Base-by-base conservation (phyloP, 1,139 yeast genomes). In the Lodderomyces jiufengensis region DNA sequence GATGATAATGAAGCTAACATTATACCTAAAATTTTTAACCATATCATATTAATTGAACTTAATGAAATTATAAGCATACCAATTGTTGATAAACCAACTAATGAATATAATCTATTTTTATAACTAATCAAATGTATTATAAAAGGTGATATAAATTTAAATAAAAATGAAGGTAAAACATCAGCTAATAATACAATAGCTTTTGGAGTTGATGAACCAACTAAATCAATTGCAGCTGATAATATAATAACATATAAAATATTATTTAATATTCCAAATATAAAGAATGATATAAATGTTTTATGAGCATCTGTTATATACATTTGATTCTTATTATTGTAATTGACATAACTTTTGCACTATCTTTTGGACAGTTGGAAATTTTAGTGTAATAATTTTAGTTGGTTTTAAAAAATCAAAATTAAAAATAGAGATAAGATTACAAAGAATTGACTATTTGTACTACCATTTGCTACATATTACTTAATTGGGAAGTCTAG, bases 171-270 rank as follows among this genome's bases (percentile, higher is more conserved):
- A 0, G 98, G 97, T 24, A 85, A 46, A 24, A 92, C 86, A 55
- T 92, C 96, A 0, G 95, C 94, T 39, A 92, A 61, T 10, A 92
- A 63, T 4, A 92, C 95, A 5, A 82, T 66, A 0, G 95, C 92
- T 56, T 92, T 90, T 10, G 97, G 97, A 0, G 85, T 75, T 12
- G 70, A 51, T 0, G 86, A 75, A 0, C 97, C 96, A 1, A 90
- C 97, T 13, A 92, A 64, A 53, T 92, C 97, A 27, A 85, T 77
- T 3, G 97, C 97, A 0, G 97, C 95, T 0, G 95, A 81, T 14
- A 92, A 66, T 29, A 90, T 88, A 22, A 92, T 92, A 33, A 90
- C 97, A 61, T 90, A 92, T 2, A 90, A 73, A 5, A 90, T 84
- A 55, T 92, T 92, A 60, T 92, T 92, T 33, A 88, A 66, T 13